phyloP scores from a whole-genome alignment of 2,329 filamentous ascomycete genomes.

The Penicillium sp. region DNA sequence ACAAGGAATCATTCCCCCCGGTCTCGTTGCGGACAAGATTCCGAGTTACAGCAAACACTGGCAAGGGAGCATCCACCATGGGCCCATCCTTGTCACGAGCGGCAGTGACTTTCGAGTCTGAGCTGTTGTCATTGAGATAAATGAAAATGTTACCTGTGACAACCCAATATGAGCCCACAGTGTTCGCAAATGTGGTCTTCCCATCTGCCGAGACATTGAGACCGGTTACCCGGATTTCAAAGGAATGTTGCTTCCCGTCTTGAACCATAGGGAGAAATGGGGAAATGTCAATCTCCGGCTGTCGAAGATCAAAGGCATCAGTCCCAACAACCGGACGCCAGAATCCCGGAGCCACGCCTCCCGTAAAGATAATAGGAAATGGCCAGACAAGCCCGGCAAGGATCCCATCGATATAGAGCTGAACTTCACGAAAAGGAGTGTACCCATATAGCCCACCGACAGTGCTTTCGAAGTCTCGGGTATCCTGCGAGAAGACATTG shows the following conservation, averaged over 20 bases:
- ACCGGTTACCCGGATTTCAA: slow-evolving; percentile 60
- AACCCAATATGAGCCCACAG: slow-evolving; percentile 61
- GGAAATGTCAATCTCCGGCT: slow-evolving; percentile 74
- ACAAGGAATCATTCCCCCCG: slow-evolving; percentile 52
- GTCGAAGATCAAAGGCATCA: slow-evolving; percentile 67
- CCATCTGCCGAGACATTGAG: slow-evolving; percentile 50
- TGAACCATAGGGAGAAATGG: slow-evolving; percentile 63
- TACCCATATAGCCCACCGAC: slow-evolving; percentile 56
- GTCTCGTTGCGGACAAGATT: slow-evolving; percentile 28
- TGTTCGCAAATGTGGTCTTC: slow-evolving; percentile 44
- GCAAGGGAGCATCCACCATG: slow-evolving; percentile 30
- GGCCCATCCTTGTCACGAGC: slow-evolving; percentile 1
- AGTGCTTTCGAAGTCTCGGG: slow-evolving; percentile 49
- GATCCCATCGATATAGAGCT: slow-evolving; percentile 62
- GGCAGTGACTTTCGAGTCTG: not conserved
- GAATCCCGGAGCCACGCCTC: slow-evolving; percentile 65
- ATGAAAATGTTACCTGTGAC: slow-evolving; percentile 71
- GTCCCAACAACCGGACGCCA: slow-evolving; percentile 71
- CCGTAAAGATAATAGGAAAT: slow-evolving; percentile 73
- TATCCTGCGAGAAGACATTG: slow-evolving; percentile 60
- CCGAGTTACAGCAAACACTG: slow-evolving; percentile 43
- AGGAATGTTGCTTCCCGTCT: slow-evolving; percentile 56
- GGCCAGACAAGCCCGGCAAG: slow-evolving; percentile 72
- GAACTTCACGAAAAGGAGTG: slow-evolving; percentile 69
- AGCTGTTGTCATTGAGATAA: slow-evolving; percentile 51